Evolutionary conservation across 768 basidiomycete genomes (phyloP).

Genomic region (Fomitopsis pulvina): DNA sequence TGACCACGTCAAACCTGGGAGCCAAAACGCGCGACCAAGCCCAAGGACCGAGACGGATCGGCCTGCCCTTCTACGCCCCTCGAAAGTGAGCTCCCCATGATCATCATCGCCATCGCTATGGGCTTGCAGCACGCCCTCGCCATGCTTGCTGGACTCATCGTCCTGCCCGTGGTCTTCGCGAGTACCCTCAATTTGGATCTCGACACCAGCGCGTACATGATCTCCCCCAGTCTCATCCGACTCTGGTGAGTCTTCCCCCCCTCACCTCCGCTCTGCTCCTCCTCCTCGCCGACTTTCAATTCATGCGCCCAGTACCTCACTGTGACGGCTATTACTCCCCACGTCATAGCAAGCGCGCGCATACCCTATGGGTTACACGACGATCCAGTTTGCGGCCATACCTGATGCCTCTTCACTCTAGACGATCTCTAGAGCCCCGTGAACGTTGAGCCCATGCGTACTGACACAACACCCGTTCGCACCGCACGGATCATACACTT

Average conservation of each 20-base stretch:
- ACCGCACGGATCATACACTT: neutral
- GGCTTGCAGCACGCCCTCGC: slow-evolving; percentile 75
- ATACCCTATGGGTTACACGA: too few species aligned
- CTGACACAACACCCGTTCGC: neutral
- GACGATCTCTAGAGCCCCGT: too few species aligned
- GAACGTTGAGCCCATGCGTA: slow-evolving; percentile 41
- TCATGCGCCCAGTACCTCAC: too few species aligned
- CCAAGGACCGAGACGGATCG: slow-evolving; percentile 18
- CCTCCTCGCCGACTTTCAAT: too few species aligned
- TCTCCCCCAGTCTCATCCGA: slow-evolving; percentile 76
- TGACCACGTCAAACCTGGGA: too few species aligned
- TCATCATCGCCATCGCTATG: slow-evolving; percentile 63
- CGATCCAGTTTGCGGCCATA: too few species aligned
- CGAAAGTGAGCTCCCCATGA: slow-evolving; percentile 64
- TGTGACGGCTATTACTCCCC: too few species aligned
- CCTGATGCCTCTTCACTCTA: too few species aligned
- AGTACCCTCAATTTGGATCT: slow-evolving; percentile 53
- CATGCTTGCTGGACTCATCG: slow-evolving; percentile 79
- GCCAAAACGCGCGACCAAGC: too few species aligned
- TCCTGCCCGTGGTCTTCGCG: slow-evolving; percentile 78
- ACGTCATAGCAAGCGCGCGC: too few species aligned
- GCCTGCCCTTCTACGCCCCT: slow-evolving; percentile 77
- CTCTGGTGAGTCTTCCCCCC: too few species aligned
- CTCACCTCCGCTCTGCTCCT: too few species aligned
- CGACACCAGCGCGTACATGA: slow-evolving; percentile 63